Evolutionary conservation across 2,329 filamentous ascomycete species (phyloP).

Genomic region (Purpureocillium takamizusanense): DNA sequence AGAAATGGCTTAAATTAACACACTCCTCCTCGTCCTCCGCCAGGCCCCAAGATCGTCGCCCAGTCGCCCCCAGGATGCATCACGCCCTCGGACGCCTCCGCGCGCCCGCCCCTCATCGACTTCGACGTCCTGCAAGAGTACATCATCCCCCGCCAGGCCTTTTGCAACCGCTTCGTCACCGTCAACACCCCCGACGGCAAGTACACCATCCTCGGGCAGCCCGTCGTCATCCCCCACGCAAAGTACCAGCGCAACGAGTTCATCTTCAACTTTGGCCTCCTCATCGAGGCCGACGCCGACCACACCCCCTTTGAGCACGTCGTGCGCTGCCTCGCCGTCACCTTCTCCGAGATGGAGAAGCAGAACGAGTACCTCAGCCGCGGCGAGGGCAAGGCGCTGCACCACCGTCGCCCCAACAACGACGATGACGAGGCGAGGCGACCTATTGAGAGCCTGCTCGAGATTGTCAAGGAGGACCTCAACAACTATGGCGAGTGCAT

Average conservation of each 20-base stretch:
- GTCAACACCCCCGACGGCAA: conserved; percentile 62
- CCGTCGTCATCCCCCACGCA: conserved; percentile 74
- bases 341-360: conserved; percentile 85
- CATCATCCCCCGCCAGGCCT: conserved; percentile 88
- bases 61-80: conserved; percentile 56
- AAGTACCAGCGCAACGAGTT: conserved; percentile 90
- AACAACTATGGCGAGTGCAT: conserved; percentile 98
- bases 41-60: conserved; percentile 54
- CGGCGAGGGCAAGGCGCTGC: conserved; percentile 32
- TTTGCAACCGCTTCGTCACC: conserved; percentile 84
- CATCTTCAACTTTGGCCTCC: conserved; percentile 94
- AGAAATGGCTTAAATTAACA: too few relatives aligned
- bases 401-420: background rate
- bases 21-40: too few relatives aligned
- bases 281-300: conserved; percentile 59
- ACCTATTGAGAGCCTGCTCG: conserved; percentile 75
- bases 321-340: conserved; percentile 73
- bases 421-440: conserved; percentile 40
- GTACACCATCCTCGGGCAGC: conserved; percentile 77
- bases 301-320: conserved; percentile 76
- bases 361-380: conserved; percentile 75
- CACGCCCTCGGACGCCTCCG: conserved; percentile 30
- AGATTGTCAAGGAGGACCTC: conserved; percentile 73
- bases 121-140: conserved; percentile 85
- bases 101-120: conserved; percentile 58